Base-by-base conservation (phyloP, 305 asterid species). In the Solanum hybrid region DNA sequence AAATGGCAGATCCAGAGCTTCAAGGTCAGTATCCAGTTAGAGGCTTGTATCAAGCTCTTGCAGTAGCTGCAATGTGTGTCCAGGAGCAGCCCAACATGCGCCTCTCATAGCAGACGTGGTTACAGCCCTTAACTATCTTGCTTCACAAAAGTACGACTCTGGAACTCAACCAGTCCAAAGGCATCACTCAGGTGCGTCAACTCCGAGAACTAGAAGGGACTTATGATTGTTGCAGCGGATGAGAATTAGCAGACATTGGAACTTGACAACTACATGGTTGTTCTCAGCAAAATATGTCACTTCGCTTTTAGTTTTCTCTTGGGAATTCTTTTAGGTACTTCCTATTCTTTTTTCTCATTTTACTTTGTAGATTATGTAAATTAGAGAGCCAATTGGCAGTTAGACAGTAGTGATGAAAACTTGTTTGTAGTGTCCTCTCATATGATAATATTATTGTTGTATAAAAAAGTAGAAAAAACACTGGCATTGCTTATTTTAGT, bases 11-110 rank as follows among this genome's bases (percentile, higher is more conserved):
- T 89, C 96, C 97, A 14, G 90, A 89, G 79, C 97, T 96, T 77
- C 98, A 96, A 87, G 97, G 97, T 20, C 97, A 93, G 86, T 96
- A 96, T 92, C 97, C 97, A 3, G 89, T 92, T 18, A 91, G 96
- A 86, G 98, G 98, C 8, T 81, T 96, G 69, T 96, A 94, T 86
- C 97, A 95, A 92, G 97, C 98, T 79, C 96, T 95, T 80, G 97
- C 98, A 3, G 96, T 96, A 14, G 98, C 97, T 29, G 97, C 97
- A 91, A 95, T 95, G 98, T 96, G 98, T 37, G 96, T 95, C 35
- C 96, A 96, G 89, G 97, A 96, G 94, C 96, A 96, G 87, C 97
- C 97, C 28, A 94, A 89, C 81, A 92, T 94, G 96, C 93, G 96
- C 64, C 98, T 67, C 93, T 94, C 36, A 94, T 96, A 84, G 97